Base-by-base conservation (phyloP, 2,329 filamentous ascomycete genomes). In the Phialophora chinensis region DNA sequence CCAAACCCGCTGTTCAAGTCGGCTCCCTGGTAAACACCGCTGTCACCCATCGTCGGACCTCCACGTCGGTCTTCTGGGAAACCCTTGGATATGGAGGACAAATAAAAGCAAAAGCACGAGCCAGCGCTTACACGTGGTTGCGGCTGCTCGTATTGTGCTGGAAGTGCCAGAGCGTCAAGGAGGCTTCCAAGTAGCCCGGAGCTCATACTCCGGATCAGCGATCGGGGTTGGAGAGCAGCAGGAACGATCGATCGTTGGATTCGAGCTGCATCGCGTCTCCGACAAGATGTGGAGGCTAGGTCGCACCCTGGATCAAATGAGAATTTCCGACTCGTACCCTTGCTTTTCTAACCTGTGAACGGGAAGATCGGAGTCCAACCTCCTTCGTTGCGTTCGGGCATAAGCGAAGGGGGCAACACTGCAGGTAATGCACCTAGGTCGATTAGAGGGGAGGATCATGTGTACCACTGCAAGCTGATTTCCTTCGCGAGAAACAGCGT, bases 201-300 rank as follows among this genome's bases (percentile, higher is more conserved):
- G 7, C 8, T 2, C 31, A 10, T 52, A 2, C 8, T 27, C 49
- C 11, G 49, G 49, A 27, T 23, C 12, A 52, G 17, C 31, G 31
- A 31, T 31, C 31, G 38, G 20, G 49, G 27, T 25, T 53, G 49
- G 49, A 20, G 3, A 25, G 20, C n/a, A 52, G 14, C 23, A 29
- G 23, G 49, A 29, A 25, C 53, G 53, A 35, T 55, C 53, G 53
- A 55, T 55, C 29, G 53, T 35, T 10, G 29, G 31, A 35, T 29
- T 20, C 29, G 10, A 12, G 11, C 8, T 29, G n/a, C 53, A 55
- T 23, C 29, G 53, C 53, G 3, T 33, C 8, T 55, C 29, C 53
- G 23, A 33, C n/a, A 29, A 17, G 11, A 12, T 53, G 20, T 14
- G 23, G n/a, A 49, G 44, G 44, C 33, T 3, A 35, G 10, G 10